phyloP scores from a whole-genome alignment of 257 asterid genomes.

The Solanum tarapatanum region DNA sequence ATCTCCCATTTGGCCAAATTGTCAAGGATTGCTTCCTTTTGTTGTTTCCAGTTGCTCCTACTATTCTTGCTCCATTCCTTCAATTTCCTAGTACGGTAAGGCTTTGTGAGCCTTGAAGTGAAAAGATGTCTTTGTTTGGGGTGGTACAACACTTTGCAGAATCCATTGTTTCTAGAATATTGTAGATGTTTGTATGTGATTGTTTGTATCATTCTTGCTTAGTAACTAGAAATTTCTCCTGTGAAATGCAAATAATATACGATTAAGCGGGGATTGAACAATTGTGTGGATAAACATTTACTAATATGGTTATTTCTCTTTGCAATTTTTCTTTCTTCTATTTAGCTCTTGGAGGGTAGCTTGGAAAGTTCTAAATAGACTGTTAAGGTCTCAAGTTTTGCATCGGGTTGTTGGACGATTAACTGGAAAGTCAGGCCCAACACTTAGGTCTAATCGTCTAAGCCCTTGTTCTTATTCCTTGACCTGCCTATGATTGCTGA shows the following conservation, averaged over 20 bases:
- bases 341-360: slow-evolving; percentile 10
- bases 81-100: not conserved
- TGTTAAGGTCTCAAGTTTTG: not conserved
- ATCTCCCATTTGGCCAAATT: no score
- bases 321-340: not conserved
- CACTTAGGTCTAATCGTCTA: no score
- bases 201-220: not conserved
- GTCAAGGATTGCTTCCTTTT: no score
- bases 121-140: not conserved
- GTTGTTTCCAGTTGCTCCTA: no score
- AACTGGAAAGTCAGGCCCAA: no score
- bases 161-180: not conserved
- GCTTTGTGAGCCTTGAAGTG: not conserved
- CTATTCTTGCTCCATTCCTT: no score
- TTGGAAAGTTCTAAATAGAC: not conserved
- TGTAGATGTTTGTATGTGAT: not conserved
- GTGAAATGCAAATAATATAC: not conserved
- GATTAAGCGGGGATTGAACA: not conserved
- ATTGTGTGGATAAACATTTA: not conserved
- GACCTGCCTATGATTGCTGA: not conserved
- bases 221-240: not conserved
- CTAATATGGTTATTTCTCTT: not conserved
- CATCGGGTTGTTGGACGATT: no score
- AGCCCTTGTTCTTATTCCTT: not conserved
- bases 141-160: not conserved